Base-by-base conservation (phyloP, 495 filamentous ascomycete genomes). In the Tuber indicum region DNA sequence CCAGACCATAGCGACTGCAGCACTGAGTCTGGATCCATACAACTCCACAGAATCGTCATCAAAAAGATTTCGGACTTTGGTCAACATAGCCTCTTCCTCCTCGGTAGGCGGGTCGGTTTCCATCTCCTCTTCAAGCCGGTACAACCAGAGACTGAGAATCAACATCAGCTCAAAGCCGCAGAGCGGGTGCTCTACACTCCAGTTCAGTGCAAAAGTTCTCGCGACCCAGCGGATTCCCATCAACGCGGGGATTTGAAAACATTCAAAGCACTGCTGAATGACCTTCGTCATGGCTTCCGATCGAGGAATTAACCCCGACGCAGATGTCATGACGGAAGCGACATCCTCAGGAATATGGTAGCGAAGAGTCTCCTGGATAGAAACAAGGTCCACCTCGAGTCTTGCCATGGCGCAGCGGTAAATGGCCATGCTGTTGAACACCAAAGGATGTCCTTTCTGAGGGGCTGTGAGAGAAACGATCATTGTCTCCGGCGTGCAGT, bases 371-470 rank as follows among this genome's bases (percentile, higher is more conserved):
- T 98, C 96, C 86, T 99, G 96, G 66, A 99, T 92, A 42, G 90
- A 91, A 87, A 97, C 96, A 75, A 99, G 88, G 81, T 99, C 96
- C 73, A 99, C 96, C 85, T 97, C 92, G 71, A 99, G 88, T 76
- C 96, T 92, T 58, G 93, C 92, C 49, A 94, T 92, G 42, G 96
- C 95, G 84, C 97, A 97, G 81, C 96, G 92, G 86, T 93, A 98
- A 86, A 98, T 92, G 32, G 96, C 96, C 92, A 96, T 93, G 79
- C 96, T 96, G 85, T 99, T 99, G 89, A 99, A 99, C 84, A 99
- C 94, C 72, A 99, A 86, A 17, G 96, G 96, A 83, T 99, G 96
- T n/a, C 95, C 93, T 85, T 97, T 97, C 84, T 98, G 94, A 66
- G 96, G 96, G 19, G 95, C 94, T 83, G 92, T 96, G 76, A 98